Conservation (phyloP, 257 asterid species). For the Voacanga thouarsii region DNA sequence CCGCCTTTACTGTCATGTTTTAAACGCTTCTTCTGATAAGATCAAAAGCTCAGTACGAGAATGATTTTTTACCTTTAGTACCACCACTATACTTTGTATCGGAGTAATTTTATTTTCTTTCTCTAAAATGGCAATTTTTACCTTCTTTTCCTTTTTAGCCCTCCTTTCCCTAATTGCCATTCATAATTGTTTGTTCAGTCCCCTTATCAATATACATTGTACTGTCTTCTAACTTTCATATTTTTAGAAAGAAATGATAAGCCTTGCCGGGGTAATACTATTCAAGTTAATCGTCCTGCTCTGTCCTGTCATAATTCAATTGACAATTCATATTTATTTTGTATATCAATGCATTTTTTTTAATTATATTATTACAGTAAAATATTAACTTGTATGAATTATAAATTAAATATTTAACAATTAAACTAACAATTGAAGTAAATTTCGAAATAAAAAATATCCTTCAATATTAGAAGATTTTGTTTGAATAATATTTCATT, state of each 20-base stretch:
- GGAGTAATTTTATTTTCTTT: neutral
- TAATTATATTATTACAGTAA: too few relatives aligned
- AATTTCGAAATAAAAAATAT: too few relatives aligned
- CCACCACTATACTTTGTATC: neutral
- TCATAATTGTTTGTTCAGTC: neutral
- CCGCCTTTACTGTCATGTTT: constrained; percentile 32
- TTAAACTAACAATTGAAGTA: too few relatives aligned
- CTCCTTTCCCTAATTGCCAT: neutral
- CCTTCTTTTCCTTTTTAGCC: neutral
- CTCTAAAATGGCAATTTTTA: neutral
- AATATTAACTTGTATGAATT: too few relatives aligned
- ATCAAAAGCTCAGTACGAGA: constrained; percentile 4
- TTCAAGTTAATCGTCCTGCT: too few relatives aligned
- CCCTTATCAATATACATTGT: neutral
- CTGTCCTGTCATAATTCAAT: too few relatives aligned
- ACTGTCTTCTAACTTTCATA: neutral
- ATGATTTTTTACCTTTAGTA: neutral
- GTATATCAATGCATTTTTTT: too few relatives aligned
- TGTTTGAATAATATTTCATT: too few relatives aligned
- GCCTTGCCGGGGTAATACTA: neutral
- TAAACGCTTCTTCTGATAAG: constrained; percentile 21
- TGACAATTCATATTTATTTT: too few relatives aligned
- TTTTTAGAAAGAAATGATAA: neutral
- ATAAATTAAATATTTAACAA: too few relatives aligned
- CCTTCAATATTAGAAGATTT: too few relatives aligned